These are phyloP conservation scores for Paxillus rubicundulus DNA, from an alignment of 768 basidiomycete species.

Conservation along the genomic window DNA sequence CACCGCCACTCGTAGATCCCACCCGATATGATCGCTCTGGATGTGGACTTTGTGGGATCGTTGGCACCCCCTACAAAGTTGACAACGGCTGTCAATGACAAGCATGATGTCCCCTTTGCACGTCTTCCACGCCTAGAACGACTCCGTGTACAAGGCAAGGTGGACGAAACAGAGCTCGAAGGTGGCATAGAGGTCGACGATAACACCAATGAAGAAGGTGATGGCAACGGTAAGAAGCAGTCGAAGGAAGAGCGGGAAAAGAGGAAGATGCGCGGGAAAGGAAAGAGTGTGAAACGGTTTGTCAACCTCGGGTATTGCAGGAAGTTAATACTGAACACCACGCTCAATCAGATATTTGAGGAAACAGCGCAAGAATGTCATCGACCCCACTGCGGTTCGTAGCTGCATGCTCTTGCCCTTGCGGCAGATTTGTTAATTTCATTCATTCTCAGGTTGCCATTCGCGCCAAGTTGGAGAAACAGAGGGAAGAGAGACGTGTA, in stretches of 20 bases:
- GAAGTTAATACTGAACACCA: not conserved
- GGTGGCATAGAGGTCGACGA: conserved; percentile 31
- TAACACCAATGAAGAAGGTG: conserved; percentile 39
- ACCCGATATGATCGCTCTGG: conserved; percentile 87
- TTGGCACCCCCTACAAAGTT: conserved; percentile 60
- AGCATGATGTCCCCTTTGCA: conserved; percentile 56
- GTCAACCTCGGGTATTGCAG: not conserved
- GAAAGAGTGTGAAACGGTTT: conserved; percentile 79
- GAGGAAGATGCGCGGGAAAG: conserved; percentile 83
- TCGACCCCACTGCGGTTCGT: conserved; percentile 76
- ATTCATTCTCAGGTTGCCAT: conserved; percentile 46
- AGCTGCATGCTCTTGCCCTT: not conserved
- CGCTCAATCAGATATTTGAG: conserved; percentile 53
- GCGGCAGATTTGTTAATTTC: not conserved
- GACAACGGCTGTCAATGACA: conserved; percentile 48
- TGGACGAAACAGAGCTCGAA: conserved; percentile 60
- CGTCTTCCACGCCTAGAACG: conserved; percentile 74
- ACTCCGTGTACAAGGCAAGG: conserved; percentile 62
- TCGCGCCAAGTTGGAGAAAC: conserved; percentile 62
- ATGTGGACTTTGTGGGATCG: conserved; percentile 72
- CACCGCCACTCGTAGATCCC: conserved; percentile 55
- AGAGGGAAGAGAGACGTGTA: conserved; percentile 44
- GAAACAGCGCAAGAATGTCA: conserved; percentile 93
- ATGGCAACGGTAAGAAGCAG: conserved; percentile 27
- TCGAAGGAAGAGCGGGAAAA: conserved; percentile 46